Percentiles rank a stretch among this genome's conserved stretches.
phyloP scores from a whole-genome alignment of 2,329 filamentous ascomycete species.

The Myriosclerotinia scirpicola region DNA sequence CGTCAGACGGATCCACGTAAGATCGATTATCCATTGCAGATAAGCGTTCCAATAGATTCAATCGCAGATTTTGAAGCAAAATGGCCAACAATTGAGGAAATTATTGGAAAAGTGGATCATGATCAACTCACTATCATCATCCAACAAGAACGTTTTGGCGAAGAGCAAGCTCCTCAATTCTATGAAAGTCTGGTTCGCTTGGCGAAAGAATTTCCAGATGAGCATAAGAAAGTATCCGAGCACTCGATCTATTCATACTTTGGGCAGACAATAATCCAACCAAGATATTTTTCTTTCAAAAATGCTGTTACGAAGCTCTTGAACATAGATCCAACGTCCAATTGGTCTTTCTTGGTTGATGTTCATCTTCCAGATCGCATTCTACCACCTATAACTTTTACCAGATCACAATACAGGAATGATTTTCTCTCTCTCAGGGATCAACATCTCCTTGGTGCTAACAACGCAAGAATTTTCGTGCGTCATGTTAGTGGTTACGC shows the following conservation, averaged over 20 bases:
- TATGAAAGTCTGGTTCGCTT: constrained; percentile 6
- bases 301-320: constrained; percentile 12
- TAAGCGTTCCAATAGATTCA: neutral
- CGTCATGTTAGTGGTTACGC: constrained; percentile 1
- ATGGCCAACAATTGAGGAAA: constrained; percentile 5
- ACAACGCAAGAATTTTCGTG: constrained; percentile 5
- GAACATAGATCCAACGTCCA: constrained; percentile 17
- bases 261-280: neutral
- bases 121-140: constrained; percentile 18
- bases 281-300: constrained; percentile 16
- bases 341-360: constrained; percentile 19
- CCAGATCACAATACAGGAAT: constrained; percentile 13
- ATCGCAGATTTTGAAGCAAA: neutral
- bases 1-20: constrained; percentile 14
- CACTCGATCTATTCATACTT: constrained; percentile 18
- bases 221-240: neutral
- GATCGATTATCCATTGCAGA: constrained; percentile 7
- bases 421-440: constrained; percentile 13
- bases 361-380: constrained; percentile 10
- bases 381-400: neutral
- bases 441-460: constrained; percentile 1
- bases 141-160: neutral
- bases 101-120: constrained; percentile 16
- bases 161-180: neutral
- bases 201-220: constrained; percentile 9